Conservation (phyloP, 257 asterid species). For the Petunia secreta region DNA sequence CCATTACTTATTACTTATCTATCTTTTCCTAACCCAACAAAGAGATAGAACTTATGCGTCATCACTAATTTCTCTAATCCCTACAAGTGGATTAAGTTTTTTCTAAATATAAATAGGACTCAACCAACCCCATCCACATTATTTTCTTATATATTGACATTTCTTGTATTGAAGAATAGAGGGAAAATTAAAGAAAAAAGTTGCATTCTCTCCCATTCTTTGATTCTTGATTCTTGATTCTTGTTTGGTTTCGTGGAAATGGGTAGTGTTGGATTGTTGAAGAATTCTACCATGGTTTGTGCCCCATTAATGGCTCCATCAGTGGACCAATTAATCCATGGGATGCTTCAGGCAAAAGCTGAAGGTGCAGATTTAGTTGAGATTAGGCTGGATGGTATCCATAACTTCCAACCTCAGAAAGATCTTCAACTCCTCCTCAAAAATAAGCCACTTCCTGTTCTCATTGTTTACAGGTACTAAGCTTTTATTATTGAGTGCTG, state of each 20-base stretch:
- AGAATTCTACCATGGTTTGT: conserved; percentile 49
- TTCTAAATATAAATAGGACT: conserved; percentile 18
- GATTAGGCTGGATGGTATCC: conserved; percentile 44
- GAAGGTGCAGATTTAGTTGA: conserved; percentile 66
- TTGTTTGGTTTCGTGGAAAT: conserved; percentile 21
- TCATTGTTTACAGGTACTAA: conserved; percentile 45
- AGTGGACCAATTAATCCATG: conserved; percentile 48
- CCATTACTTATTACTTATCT: neutral
- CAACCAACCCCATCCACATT: conserved; percentile 26
- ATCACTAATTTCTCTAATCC: neutral
- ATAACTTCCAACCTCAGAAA: conserved; percentile 36
- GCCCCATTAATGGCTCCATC: conserved; percentile 49
- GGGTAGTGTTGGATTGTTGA: conserved; percentile 46
- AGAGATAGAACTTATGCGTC: no score
- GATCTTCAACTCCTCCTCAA: conserved; percentile 47
- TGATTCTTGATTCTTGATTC: neutral
- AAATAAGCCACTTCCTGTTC: conserved; percentile 59
- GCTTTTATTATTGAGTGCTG: no score
- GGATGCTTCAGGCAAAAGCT: conserved; percentile 51
- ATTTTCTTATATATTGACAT: neutral
- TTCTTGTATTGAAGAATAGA: neutral
- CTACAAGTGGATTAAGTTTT: neutral
- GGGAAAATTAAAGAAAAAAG: neutral
- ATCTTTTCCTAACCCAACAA: conserved; percentile 22
- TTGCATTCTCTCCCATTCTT: neutral